Conservation (phyloP, 257 asterid species). For the Echites panduratus region DNA sequence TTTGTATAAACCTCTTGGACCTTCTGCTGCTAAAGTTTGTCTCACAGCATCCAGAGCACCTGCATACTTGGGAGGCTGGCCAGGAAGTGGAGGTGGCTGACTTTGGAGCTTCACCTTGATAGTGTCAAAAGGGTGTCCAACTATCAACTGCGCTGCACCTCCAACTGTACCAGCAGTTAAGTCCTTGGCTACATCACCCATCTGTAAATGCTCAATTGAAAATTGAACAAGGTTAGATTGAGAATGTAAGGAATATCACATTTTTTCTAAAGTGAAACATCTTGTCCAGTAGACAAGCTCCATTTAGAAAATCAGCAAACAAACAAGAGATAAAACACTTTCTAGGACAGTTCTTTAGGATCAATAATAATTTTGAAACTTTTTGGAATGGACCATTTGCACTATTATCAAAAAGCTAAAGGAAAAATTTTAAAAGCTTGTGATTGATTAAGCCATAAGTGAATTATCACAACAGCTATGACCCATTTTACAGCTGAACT, state of each 20-base stretch:
- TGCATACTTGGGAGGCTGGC: slow-evolving; percentile 62
- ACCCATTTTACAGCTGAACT: background rate
- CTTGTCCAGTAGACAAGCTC: background rate
- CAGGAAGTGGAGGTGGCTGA: slow-evolving; percentile 79
- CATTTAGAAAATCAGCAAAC: background rate
- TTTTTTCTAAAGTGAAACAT: background rate
- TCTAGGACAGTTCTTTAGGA: background rate
- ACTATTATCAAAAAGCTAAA: background rate
- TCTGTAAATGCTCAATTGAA: slow-evolving; percentile 30
- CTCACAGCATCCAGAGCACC: slow-evolving; percentile 91
- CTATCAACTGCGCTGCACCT: slow-evolving; percentile 82
- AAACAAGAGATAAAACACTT: background rate
- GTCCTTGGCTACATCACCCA: slow-evolving; percentile 80
- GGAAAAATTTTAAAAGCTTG: background rate
- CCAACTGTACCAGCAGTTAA: slow-evolving; percentile 71
- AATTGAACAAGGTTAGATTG: background rate
- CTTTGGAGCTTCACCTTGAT: slow-evolving; percentile 97
- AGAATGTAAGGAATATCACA: background rate
- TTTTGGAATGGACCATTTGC: background rate
- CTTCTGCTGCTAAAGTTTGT: slow-evolving; percentile 88
- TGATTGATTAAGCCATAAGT: background rate
- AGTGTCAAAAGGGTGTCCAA: slow-evolving; percentile 97
- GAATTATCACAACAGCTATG: background rate
- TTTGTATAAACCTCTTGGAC: slow-evolving; percentile 81
- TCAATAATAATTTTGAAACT: background rate